Conservation (phyloP, 495 filamentous ascomycete genomes). For the Xylaria longipes region DNA sequence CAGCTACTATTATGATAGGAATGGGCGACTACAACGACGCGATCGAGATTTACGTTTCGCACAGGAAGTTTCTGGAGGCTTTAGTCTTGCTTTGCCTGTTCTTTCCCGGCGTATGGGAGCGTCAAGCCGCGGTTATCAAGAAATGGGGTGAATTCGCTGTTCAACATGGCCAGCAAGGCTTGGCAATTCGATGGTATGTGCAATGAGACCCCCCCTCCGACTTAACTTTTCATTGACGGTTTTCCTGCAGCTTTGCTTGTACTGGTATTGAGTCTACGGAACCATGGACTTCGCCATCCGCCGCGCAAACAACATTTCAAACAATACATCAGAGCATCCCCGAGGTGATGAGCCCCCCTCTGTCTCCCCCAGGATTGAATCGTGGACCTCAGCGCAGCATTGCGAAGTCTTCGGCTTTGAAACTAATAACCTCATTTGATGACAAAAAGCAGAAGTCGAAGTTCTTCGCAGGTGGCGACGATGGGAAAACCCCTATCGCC, state of each 20-base stretch:
- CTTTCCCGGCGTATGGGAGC: slow-evolving; percentile 83
- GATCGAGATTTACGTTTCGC: slow-evolving; percentile 94
- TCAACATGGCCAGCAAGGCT: slow-evolving; percentile 81
- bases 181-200: slow-evolving; percentile 84
- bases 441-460: slow-evolving; percentile 64
- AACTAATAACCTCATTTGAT: slow-evolving; percentile 90
- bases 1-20: slow-evolving; percentile 88
- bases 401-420: slow-evolving; percentile 83
- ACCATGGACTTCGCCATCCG: slow-evolving; percentile 83
- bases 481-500: slow-evolving; percentile 78
- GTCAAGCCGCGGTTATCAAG: slow-evolving; percentile 82
- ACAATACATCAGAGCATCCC: slow-evolving; percentile 54
- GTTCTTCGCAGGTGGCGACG: slow-evolving; percentile 69
- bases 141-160: slow-evolving; percentile 96
- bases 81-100: slow-evolving; percentile 78
- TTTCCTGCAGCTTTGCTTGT: slow-evolving; percentile 69
- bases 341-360: slow-evolving; percentile 63
- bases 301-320: slow-evolving; percentile 69
- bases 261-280: slow-evolving; percentile 75
- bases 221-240: slow-evolving; percentile 11
- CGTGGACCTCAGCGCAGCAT: slow-evolving; percentile 62
- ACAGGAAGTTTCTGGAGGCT: slow-evolving; percentile 90
- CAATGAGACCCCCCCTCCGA: not conserved
- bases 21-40: slow-evolving; percentile 94
- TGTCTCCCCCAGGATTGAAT: slow-evolving; percentile 58